phyloP scores from a whole-genome alignment of 345 rosid genomes.

The Populus deltoides region DNA sequence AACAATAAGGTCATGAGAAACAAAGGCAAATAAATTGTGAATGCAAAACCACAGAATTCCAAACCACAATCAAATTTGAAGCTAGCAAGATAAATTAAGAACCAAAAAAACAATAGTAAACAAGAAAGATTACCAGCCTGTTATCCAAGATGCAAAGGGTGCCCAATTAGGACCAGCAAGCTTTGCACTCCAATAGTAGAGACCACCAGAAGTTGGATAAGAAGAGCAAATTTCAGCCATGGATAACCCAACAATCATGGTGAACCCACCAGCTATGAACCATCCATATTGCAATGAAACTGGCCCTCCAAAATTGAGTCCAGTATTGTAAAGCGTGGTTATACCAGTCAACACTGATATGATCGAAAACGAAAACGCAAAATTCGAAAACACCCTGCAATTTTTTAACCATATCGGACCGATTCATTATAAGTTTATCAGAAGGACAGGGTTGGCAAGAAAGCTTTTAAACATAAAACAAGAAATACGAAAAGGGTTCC shows the following conservation, averaged over 20 bases:
- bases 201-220: constrained; percentile 95
- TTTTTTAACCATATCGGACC: neutral
- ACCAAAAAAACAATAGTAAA: neutral
- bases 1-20: neutral
- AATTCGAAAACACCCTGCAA: constrained; percentile 85
- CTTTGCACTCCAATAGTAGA: constrained; percentile 98
- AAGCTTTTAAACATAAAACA: neutral
- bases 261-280: constrained; percentile 75
- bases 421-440: constrained; percentile 3
- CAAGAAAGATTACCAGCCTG: constrained; percentile 67
- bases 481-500: neutral
- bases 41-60: neutral
- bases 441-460: neutral
- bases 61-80: neutral
- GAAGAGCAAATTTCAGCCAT: constrained; percentile 99
- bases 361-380: constrained; percentile 91
- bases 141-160: constrained; percentile 92
- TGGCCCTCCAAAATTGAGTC: constrained; percentile 79
- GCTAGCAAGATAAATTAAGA: neutral
- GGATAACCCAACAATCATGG: constrained; percentile 79
- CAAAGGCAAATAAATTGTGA: neutral
- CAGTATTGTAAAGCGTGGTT: constrained; percentile 82
- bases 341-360: constrained; percentile 89
- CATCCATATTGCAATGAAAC: constrained; percentile 79
- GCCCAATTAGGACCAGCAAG: constrained; percentile 92